A percentile compares a stretch with the other conserved stretches of the same genome.
Conservation (phyloP, 257 asterid genomes). For the Verbascum thapsus region DNA sequence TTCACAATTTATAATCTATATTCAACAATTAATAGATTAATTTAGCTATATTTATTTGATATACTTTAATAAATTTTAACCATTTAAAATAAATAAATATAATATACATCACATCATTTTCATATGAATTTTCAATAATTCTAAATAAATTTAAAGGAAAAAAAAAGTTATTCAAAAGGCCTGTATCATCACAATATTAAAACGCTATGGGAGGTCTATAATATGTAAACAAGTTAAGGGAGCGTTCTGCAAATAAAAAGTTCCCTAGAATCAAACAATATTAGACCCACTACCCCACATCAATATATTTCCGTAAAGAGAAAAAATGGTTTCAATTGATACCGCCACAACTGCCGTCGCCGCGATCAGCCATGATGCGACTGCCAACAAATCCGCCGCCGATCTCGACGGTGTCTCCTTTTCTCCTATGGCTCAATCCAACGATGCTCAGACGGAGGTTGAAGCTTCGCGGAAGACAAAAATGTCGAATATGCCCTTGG, state of each 20-base stretch:
- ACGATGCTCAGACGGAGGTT: constrained; percentile 52
- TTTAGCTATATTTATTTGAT: too few relatives aligned
- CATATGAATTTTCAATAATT: too few relatives aligned
- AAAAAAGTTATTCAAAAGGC: too few relatives aligned
- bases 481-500: constrained; percentile 65
- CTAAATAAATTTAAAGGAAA: too few relatives aligned
- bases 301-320: constrained; percentile 1
- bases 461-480: constrained; percentile 61
- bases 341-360: constrained; percentile 46
- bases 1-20: too few relatives aligned
- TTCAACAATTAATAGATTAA: too few relatives aligned
- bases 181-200: too few relatives aligned
- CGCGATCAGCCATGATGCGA: constrained; percentile 40
- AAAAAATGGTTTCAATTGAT: constrained; percentile 73
- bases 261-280: not conserved
- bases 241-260: constrained; percentile 19
- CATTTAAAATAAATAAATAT: too few relatives aligned
- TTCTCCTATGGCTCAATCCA: constrained; percentile 31
- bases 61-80: too few relatives aligned
- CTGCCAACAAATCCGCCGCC: constrained; percentile 31
- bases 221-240: not conserved
- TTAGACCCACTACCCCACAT: not conserved
- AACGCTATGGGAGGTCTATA: not conserved
- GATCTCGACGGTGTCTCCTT: constrained; percentile 34
- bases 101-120: too few relatives aligned